Evolutionary conservation across 139 green algal species (phyloP), one percentile per base, ranked within the genome.

Genomic region (Chlorella sorokiniana): DNA sequence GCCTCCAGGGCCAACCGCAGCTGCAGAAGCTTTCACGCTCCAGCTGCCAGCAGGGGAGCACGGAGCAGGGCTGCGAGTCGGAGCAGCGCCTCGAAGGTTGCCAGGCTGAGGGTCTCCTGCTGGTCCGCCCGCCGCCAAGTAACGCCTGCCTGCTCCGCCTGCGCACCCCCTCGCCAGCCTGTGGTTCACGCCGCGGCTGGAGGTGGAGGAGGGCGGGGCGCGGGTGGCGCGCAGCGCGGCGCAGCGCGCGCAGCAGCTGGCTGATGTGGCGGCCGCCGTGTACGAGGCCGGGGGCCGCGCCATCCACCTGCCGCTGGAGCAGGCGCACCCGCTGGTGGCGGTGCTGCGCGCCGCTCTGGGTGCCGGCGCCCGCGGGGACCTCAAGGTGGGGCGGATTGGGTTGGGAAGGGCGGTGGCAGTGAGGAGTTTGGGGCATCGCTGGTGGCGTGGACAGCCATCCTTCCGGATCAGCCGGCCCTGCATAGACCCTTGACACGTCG

Each of bases 271-370:
- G 27, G 31, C 65, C 8, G 78, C 80, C 1, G 68, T 86, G 11
- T 89, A 90, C 38, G 81, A 93, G 40, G 76, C 81, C 18, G 87
- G 72, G 2, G 84, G 79, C 52, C 40, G 44, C 22, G 62, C n/a
- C 69, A 91, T 94, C 42, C 81, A 86, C 65, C 67, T 96, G 51
- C 92, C 92, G 0, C 79, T 96, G 42, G 69, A 90, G 20, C 10
- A 70, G 11, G 75, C 81, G 33, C 74, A 93, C 74, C 84, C 90
- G 1, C 76, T 97, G 52, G 82, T 96, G 11, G 81, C 81, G 2
- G 81, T 92, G 71, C 71, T 81, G 68, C 48, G 29, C 22, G 74
- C 70, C 45, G 83, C 59, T 18, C 76, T 78, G 45, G 48, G 62
- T 9, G 56, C 69, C n/a, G 78, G 79, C 44, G 75, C 76, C 6